phyloP scores from a whole-genome alignment of 495 filamentous ascomycete genomes.

The Trypethelium eluteriae region DNA sequence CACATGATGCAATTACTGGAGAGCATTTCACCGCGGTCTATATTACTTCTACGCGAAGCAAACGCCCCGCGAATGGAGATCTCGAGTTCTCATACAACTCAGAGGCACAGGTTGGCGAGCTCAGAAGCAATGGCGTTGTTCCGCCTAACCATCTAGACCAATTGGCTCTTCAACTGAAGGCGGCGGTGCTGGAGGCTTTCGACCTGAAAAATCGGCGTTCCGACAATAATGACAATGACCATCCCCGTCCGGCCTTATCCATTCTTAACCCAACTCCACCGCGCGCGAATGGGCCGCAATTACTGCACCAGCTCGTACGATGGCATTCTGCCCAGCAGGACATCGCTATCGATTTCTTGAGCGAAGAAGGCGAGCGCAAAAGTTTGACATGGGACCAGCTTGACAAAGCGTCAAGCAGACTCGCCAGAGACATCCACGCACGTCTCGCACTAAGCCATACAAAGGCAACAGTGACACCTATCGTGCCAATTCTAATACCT shows the following conservation, averaged over 20 bases:
- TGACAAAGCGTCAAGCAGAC: slow-evolving; percentile 46
- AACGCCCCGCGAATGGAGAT: neutral
- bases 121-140: slow-evolving; percentile 5
- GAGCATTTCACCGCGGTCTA: neutral
- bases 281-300: slow-evolving; percentile 48
- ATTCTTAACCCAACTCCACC: slow-evolving; percentile 54
- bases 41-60: neutral
- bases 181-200: neutral
- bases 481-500: slow-evolving; percentile 66
- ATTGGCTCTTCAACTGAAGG: neutral
- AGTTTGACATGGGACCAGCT: slow-evolving; percentile 52
- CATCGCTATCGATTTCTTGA: slow-evolving; percentile 54
- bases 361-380: slow-evolving; percentile 37
- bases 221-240: too few species aligned
- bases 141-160: slow-evolving; percentile 6
- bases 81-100: neutral
- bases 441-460: neutral
- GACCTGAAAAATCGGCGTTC: neutral
- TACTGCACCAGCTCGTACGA: slow-evolving; percentile 59
- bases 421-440: slow-evolving; percentile 44
- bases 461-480: slow-evolving; percentile 13
- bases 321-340: slow-evolving; percentile 21
- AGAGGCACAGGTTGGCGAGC: neutral
- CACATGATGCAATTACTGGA: neutral
- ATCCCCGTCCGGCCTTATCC: slow-evolving; percentile 37